Evolutionary conservation across 2,329 filamentous ascomycete genomes (phyloP).

Genomic region (Hymenoscyphus albidus): DNA sequence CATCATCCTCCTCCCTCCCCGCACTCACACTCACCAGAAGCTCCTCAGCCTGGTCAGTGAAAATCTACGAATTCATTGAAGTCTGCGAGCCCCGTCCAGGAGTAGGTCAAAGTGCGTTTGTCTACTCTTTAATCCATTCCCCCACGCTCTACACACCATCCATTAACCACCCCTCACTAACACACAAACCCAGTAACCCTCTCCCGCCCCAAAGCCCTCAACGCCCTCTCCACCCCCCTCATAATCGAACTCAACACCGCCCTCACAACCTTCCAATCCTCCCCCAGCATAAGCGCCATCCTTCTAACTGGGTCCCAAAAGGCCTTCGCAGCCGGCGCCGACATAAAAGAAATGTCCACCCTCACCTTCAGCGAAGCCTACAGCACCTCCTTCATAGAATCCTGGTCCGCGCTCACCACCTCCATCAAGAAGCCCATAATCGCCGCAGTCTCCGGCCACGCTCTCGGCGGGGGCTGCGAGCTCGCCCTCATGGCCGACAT

Average conservation of each 20-base stretch:
- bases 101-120: constrained; percentile 72
- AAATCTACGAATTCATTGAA: constrained; percentile 74
- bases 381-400: constrained; percentile 87
- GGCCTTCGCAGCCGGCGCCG: constrained; percentile 91
- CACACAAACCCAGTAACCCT: constrained; percentile 66
- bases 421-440: constrained; percentile 91
- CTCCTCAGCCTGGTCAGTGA: constrained; percentile 32
- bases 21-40: constrained; percentile 28
- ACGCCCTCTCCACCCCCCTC: constrained; percentile 86
- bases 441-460: constrained; percentile 89
- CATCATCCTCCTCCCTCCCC: constrained; percentile 28
- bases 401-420: constrained; percentile 83
- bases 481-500: constrained; percentile 97
- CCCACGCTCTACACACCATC: not conserved
- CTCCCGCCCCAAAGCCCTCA: constrained; percentile 91
- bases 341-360: constrained; percentile 98
- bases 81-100: constrained; percentile 81
- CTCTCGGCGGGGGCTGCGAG: constrained; percentile 92
- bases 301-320: constrained; percentile 84
- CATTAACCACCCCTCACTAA: not conserved
- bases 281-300: constrained; percentile 68
- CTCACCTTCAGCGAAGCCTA: constrained; percentile 87
- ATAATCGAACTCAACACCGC: constrained; percentile 86
- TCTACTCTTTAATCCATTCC: constrained; percentile 4
- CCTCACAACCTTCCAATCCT: constrained; percentile 64